These are phyloP conservation scores for Darksidea phi DNA, from an alignment of 495 filamentous ascomycete species.

Conservation along the genomic window DNA sequence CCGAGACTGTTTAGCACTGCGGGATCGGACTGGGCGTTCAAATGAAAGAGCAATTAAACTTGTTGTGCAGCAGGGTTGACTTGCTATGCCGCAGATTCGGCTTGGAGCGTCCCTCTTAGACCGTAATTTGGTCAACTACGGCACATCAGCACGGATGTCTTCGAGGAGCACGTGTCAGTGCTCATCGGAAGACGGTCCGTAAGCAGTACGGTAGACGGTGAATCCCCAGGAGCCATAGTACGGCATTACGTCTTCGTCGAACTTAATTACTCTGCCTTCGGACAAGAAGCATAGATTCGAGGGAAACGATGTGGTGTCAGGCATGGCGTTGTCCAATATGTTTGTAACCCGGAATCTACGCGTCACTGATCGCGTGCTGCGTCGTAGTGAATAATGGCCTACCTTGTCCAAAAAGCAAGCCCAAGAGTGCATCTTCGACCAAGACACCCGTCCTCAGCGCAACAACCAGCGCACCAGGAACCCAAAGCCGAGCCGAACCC, in stretches of 20 bases:
- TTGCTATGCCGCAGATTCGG: neutral
- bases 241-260: neutral
- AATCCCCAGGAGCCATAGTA: neutral
- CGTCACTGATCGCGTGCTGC: neutral
- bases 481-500: neutral
- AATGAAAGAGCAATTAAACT: neutral
- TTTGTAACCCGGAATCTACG: neutral
- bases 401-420: neutral
- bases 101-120: no score
- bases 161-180: neutral
- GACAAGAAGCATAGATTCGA: neutral
- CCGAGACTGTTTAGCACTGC: neutral
- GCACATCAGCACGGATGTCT: neutral
- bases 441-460: neutral
- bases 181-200: neutral
- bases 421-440: no score
- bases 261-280: neutral
- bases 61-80: neutral
- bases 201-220: conserved; percentile 1
- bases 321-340: neutral
- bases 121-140: no score
- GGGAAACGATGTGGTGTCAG: neutral
- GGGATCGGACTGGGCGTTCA: neutral
- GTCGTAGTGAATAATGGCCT: neutral
- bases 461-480: neutral